Evolutionary conservation across 176 grass and related monocot genomes (phyloP), one percentile per base, ranked within the genome.

Genomic region (Alloteropsis semialata): DNA sequence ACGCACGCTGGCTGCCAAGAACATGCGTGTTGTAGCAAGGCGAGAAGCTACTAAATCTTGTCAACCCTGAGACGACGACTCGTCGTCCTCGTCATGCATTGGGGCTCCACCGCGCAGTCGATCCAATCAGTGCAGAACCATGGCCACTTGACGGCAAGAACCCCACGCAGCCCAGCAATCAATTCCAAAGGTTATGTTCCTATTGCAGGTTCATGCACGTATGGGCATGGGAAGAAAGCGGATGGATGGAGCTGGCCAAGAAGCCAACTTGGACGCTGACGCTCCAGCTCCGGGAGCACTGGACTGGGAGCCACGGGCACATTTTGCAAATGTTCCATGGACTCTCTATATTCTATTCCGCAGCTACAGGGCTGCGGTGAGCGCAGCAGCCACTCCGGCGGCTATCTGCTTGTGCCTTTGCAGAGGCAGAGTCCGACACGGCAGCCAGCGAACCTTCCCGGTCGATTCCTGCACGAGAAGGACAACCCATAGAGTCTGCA

Each of bases 231-330:
- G 60, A 36, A 41, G 27, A n/a, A 55, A 55, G 21, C 39, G 17
- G 48, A 4, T 2, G 4, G 46, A 53, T 16, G 10, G 38, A 75
- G 53, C 75, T 60, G 42, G 6, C 66, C 32, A 7, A 79, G 66
- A n/a, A 81, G 28, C 27, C 77, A 75, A 87, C 21, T 81, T 75
- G 77, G 48, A 81, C 15, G 33, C 46, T 27, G 37, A 8, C 49
- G 59, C 18, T 67, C 11, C 29, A 32, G 36, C 18, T 58, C 17
- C 22, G n/a, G 36, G 10, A 61, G 15, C 42, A 2, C 9, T 43
- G 41, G 41, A 43, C 44, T 46, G 44, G 44, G 14, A 49, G 46
- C 46, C 14, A 15, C 51, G 25, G 5, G 3, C 59, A 63, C 59
- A 18, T 61, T 29, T 29, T 61, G 28, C 59, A 63, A 25, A 25